Conservation (phyloP, 1,284 basidiomycete species). For the Sphaerobolus stellatus region DNA sequence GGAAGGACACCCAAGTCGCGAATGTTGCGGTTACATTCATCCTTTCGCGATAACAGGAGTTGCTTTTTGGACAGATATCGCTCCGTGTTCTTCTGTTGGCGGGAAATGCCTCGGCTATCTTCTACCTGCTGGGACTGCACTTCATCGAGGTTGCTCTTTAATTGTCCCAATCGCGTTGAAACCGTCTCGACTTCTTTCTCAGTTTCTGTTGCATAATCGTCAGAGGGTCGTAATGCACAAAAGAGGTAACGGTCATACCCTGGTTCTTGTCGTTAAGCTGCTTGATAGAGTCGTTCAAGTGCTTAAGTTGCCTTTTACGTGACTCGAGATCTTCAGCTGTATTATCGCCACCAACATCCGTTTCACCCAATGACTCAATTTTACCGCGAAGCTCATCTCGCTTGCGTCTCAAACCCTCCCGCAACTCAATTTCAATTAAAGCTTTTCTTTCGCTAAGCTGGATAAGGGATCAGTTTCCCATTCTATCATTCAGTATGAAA, state of each 20-base stretch:
- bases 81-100: conserved; percentile 93
- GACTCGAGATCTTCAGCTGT: conserved; percentile 67
- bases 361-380: conserved; percentile 72
- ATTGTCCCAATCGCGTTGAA: conserved; percentile 62
- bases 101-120: conserved; percentile 80
- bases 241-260: conserved; percentile 40
- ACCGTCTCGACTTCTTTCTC: conserved; percentile 74
- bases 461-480: background rate
- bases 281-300: conserved; percentile 65
- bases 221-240: conserved; percentile 3
- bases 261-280: conserved; percentile 60
- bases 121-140: conserved; percentile 82
- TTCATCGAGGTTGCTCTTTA: conserved; percentile 68
- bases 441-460: conserved; percentile 81
- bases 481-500: background rate
- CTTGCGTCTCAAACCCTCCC: conserved; percentile 80
- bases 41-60: conserved; percentile 80
- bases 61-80: conserved; percentile 91
- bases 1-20: conserved; percentile 95
- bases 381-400: conserved; percentile 76
- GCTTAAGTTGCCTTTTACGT: conserved; percentile 65
- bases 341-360: conserved; percentile 56
- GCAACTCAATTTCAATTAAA: conserved; percentile 88
- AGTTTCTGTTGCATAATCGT: conserved; percentile 42
- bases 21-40: conserved; percentile 92